Base-by-base conservation (phyloP, 1,139 yeast species). In the Saccharomycopsis hybrid region DNA sequence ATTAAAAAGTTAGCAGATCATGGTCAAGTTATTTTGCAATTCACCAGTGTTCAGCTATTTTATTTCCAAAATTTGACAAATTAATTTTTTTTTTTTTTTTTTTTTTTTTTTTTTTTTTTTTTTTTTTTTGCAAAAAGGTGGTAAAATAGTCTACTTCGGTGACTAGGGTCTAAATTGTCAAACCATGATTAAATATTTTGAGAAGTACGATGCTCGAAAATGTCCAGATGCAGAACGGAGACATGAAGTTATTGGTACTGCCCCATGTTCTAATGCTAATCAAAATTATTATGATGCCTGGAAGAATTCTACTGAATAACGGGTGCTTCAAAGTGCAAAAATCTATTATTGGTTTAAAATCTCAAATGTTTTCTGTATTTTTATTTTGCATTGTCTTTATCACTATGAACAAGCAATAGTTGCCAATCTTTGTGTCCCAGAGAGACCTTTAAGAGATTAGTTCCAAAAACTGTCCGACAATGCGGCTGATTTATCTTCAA, bases 151-250 rank as follows among this genome's bases (percentile, higher is more conserved):
- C 18, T 85, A 85, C 65, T 85, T 83, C 63, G 95, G 95, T 48
- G 88, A 83, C 48, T 73, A 85, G 59, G 95, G 95, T 50, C 66
- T 72, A 44, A 77, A 79, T 60, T 82, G 87, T 52, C 63, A 66
- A 47, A 72, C 77, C 4, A 70, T 82, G 59, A 74, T 77, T 48
- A 60, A 71, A 54, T 83, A 83, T 63, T 84, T 83, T 62, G 89
- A 83, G 61, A 63, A 66, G 35, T 66, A 82, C 57, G 89, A 87
- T 33, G 82, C 87, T 25, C 77, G 78, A 50, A 64, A 64, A 47
- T 80, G 85, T 66, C 88, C 90, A 3, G 92, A 92, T 27, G 92
- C 92, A 18, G 94, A 85, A 64, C 85, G 90, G 88, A 85, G 85
- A 89, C 71, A 85, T 60, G 83, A 80, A 53, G 87, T 83, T 50